Evolutionary conservation across 768 basidiomycete species (phyloP).

Genomic region (Tubosaeta brunneosetosa): DNA sequence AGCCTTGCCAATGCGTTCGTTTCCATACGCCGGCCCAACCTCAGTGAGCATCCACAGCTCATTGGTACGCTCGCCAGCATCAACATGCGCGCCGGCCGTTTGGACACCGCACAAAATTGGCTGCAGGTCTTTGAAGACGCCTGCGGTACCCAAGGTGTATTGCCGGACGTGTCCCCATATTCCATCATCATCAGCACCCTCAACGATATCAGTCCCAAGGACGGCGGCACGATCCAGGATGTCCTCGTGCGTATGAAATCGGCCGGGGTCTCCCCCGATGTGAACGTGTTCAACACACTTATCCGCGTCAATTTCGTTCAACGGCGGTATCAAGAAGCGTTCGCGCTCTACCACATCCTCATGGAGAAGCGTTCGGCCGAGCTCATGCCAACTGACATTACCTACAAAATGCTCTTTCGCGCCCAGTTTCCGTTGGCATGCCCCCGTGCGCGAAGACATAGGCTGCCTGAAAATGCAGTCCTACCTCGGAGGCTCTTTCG

Average conservation of each 20-base stretch:
- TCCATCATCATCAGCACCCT: constrained; percentile 38
- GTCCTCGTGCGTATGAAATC: constrained; percentile 39
- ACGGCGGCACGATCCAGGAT: constrained; percentile 29
- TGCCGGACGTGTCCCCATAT: constrained; percentile 30
- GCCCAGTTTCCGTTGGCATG: constrained; percentile 17
- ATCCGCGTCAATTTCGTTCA: constrained; percentile 37
- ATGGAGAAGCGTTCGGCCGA: constrained; percentile 28
- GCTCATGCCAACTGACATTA: constrained; percentile 39
- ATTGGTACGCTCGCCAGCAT: constrained; percentile 36
- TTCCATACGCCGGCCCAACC: constrained; percentile 11
- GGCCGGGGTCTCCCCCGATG: constrained; percentile 35
- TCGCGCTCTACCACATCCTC: constrained; percentile 41
- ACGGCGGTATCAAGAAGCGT: constrained; percentile 33
- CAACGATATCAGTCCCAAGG: constrained; percentile 26
- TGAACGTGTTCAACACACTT: constrained; percentile 45
- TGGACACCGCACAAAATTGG: constrained; percentile 30
- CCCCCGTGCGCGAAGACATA: constrained; percentile 22
- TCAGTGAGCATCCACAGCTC: constrained; percentile 30
- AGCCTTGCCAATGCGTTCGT: constrained; percentile 20
- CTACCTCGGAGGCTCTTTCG: constrained; percentile 41
- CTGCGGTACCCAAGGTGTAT: constrained; percentile 15
- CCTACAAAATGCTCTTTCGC: constrained; percentile 43
- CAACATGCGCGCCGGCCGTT: constrained; percentile 30
- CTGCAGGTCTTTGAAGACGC: constrained; percentile 23
- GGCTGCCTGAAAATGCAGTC: constrained; percentile 20